Evolutionary conservation across 1,284 basidiomycete genomes (phyloP).

Genomic region (Sphaerobolus stellatus): DNA sequence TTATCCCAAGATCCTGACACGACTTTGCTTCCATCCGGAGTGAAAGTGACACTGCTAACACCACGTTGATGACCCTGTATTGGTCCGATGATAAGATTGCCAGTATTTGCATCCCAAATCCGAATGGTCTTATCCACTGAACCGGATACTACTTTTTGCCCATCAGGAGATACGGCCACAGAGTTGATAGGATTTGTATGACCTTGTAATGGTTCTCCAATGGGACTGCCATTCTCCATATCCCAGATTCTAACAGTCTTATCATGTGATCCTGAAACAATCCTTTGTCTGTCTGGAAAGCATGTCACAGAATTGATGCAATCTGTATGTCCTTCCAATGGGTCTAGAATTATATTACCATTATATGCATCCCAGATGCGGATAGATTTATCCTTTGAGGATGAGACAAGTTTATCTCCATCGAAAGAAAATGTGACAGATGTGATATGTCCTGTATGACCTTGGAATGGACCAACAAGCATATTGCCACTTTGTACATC

Average conservation of each 20-base stretch:
- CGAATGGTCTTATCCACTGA: slow-evolving; percentile 31
- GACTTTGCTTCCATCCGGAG: slow-evolving; percentile 30
- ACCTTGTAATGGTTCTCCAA: slow-evolving; percentile 6
- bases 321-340: slow-evolving; percentile 19
- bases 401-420: slow-evolving; percentile 76
- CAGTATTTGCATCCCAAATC: slow-evolving; percentile 21
- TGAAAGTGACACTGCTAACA: slow-evolving; percentile 20
- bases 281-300: slow-evolving; percentile 5
- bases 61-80: slow-evolving; percentile 5
- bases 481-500: slow-evolving; percentile 72
- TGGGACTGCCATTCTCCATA: slow-evolving; percentile 1
- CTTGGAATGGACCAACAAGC: slow-evolving; percentile 66
- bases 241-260: slow-evolving; percentile 17
- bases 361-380: slow-evolving; percentile 73
- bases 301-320: slow-evolving; percentile 20
- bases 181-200: background rate
- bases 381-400: slow-evolving; percentile 83
- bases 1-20: slow-evolving; percentile 32
- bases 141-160: slow-evolving; percentile 31
- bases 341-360: no score
- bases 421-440: slow-evolving; percentile 84
- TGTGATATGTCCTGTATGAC: slow-evolving; percentile 83
- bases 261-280: slow-evolving; percentile 15
- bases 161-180: slow-evolving; percentile 30
- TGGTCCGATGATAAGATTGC: no score